Percentiles rank a stretch among this genome's conserved stretches.
Conservation (phyloP, 345 rosid species). For the Corchorus capsularis region DNA sequence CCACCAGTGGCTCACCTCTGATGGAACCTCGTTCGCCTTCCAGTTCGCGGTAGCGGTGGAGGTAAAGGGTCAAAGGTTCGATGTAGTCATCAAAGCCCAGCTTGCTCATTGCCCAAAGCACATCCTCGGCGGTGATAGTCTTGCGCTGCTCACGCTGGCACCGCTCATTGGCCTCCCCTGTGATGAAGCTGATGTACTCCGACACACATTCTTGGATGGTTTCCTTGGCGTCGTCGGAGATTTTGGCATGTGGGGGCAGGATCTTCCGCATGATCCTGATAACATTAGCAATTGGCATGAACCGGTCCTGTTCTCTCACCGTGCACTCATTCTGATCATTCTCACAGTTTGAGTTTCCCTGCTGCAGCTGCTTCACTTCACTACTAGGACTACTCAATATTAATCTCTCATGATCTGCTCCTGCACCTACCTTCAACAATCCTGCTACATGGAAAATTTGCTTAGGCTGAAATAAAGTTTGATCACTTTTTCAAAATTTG, state of each 20-base stretch:
- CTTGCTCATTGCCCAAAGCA: conserved; percentile 93
- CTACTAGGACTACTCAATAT: too few relatives aligned
- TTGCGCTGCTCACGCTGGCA: conserved; percentile 96
- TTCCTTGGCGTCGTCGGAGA: conserved; percentile 95
- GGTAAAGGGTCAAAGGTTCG: conserved; percentile 73
- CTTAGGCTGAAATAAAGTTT: neutral
- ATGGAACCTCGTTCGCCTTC: conserved; percentile 67
- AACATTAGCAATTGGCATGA: conserved; percentile 95
- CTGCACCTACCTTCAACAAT: conserved; percentile 25
- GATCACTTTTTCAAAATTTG: neutral
- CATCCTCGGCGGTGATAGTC: conserved; percentile 93
- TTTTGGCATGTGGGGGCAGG: conserved; percentile 89
- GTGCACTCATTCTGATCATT: conserved; percentile 60
- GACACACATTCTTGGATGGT: conserved; percentile 96
- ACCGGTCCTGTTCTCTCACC: conserved; percentile 88
- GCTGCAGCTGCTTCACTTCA: too few relatives aligned
- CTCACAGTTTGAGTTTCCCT: conserved; percentile 20
- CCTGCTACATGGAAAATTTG: conserved; percentile 13
- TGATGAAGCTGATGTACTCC: conserved; percentile 95
- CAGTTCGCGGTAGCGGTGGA: conserved; percentile 73
- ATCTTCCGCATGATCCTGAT: conserved; percentile 89
- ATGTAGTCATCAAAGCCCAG: conserved; percentile 91
- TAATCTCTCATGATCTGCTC: conserved; percentile 43
- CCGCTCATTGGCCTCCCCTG: conserved; percentile 95
- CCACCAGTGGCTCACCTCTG: conserved; percentile 51